Evolutionary conservation across 345 rosid species (phyloP), one percentile per base, ranked within the genome.

Genomic region (Gossypium thurberi): DNA sequence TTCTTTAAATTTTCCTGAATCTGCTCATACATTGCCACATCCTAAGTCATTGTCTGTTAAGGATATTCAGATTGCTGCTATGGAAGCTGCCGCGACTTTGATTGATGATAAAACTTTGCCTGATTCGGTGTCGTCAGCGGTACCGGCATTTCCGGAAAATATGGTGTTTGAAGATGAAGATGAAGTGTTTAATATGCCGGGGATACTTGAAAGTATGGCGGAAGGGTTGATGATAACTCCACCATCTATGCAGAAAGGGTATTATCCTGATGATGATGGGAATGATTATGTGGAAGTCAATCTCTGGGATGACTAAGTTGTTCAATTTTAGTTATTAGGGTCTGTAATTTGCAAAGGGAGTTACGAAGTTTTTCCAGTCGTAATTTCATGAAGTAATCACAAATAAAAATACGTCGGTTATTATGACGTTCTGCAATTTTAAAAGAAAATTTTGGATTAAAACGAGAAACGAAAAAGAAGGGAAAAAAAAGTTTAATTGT

Each of bases 151-250:
- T 40, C 67, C 4, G 0, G 77, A 21, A 73, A 48, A 72, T 44
- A 76, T 44, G 18, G 15, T 56, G 75, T 80, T 71, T 56, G 15
- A 75, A 69, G 91, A 88, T 18, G 89, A 88, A 58, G 91, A 86
- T 42, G 89, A 88, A 78, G 23, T 88, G 73, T 88, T 85, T 75
- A 85, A 88, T 72, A 85, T 88, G 89, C 91, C 84, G 1, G 84
- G 74, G 4, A 76, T 88, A 63, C 71, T 88, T 14, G 81, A 83
- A 56, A 73, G 83, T 50, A 77, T 88, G 89, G 91, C 91, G 0
- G 89, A 88, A 76, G 91, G 89, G 64, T 63, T 88, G 75, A 81
- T 88, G 47, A 63, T 84, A 9, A 78, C 88, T 17, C 91, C 91
- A 11, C 89, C 81, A 12, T 86, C 82, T 5, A 46, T 80, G 82